Evolutionary conservation across 2,329 filamentous ascomycete species (phyloP).

Genomic region (Atkinsonella texensis): DNA sequence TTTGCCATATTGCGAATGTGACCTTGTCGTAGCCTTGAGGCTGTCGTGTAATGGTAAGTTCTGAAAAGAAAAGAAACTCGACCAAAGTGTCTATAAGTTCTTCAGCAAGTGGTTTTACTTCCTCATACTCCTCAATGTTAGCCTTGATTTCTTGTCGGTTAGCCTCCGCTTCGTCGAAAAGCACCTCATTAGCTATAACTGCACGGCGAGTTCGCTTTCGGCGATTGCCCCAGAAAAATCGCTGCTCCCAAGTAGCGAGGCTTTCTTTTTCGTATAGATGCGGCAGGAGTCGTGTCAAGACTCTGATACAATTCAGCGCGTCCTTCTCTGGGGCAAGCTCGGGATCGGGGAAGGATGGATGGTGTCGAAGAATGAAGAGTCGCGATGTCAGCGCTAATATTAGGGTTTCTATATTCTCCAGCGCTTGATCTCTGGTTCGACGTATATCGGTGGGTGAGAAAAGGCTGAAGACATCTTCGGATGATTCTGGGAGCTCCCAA

Average conservation of each 20-base stretch:
- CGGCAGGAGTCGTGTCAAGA: conserved; percentile 79
- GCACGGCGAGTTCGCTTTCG: conserved; percentile 59
- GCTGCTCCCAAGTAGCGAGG: conserved; percentile 75
- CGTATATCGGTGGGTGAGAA: conserved; percentile 85
- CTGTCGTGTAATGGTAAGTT: conserved; percentile 71
- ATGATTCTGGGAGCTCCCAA: conserved; percentile 92
- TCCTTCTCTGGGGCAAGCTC: conserved; percentile 76
- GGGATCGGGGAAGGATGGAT: conserved; percentile 79
- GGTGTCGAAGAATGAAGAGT: conserved; percentile 70
- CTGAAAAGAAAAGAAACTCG: conserved; percentile 83
- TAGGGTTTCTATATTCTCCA: conserved; percentile 83
- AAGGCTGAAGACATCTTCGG: conserved; percentile 92
- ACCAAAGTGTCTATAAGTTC: conserved; percentile 84
- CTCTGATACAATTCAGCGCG: conserved; percentile 88
- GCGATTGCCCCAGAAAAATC: conserved; percentile 79
- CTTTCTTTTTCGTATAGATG: conserved; percentile 86
- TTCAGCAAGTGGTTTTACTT: conserved; percentile 78
- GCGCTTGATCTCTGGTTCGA: conserved; percentile 69
- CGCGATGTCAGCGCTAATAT: conserved; percentile 74
- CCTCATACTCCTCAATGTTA: conserved; percentile 56
- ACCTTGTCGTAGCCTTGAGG: conserved; percentile 65
- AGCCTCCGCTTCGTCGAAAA: conserved; percentile 66
- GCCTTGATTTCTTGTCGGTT: conserved; percentile 35
- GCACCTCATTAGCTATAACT: conserved; percentile 57
- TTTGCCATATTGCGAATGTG: conserved; percentile 94